These are phyloP conservation scores for Apiospora saccharicola DNA, from an alignment of 2,329 filamentous ascomycete species.

Conservation along the genomic window DNA sequence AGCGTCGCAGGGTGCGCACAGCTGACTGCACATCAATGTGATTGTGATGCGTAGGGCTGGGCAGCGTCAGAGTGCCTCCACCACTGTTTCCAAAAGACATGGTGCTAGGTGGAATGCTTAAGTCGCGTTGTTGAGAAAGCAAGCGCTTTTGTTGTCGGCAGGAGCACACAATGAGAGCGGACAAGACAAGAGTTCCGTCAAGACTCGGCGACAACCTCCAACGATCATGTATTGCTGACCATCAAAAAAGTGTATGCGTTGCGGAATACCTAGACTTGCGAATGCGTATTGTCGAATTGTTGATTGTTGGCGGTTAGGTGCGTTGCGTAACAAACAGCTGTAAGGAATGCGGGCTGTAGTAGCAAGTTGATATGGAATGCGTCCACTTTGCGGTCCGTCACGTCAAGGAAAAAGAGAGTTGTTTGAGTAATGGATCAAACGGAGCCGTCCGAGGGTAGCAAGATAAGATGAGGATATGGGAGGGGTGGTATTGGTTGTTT, in stretches of 20 bases:
- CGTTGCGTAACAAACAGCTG: conserved; percentile 18
- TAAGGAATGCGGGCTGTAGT: conserved; percentile 12
- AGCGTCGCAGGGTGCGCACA: conserved; percentile 84
- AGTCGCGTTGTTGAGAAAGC: neutral
- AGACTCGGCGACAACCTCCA: conserved; percentile 21
- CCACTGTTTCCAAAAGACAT: conserved; percentile 67
- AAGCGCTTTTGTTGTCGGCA: conserved; percentile 18
- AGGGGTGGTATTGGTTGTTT: conserved; percentile 19
- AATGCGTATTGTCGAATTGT: conserved; percentile 15
- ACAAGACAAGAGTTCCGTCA: conserved; percentile 23
- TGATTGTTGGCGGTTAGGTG: conserved; percentile 16
- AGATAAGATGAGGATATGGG: conserved; percentile 18
- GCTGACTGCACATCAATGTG: conserved; percentile 80
- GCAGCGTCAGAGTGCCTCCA: conserved; percentile 83
- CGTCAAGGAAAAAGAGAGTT: conserved; percentile 20
- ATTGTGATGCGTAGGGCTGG: conserved; percentile 84
- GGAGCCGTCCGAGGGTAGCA: conserved; percentile 14
- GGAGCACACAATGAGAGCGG: conserved; percentile 17
- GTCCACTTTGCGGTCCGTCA: conserved; percentile 19
- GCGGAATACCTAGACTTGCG: conserved; percentile 4
- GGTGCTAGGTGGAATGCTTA: conserved; percentile 32
- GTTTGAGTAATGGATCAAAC: conserved; percentile 19
- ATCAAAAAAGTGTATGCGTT: neutral
- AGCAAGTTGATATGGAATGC: conserved; percentile 19
- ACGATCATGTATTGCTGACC: conserved; percentile 17